A percentile compares a stretch with the other conserved stretches of the same genome.
These are phyloP conservation scores for Monosporascus sp. DNA, from an alignment of 2,329 filamentous ascomycete genomes.

Conservation along the genomic window DNA sequence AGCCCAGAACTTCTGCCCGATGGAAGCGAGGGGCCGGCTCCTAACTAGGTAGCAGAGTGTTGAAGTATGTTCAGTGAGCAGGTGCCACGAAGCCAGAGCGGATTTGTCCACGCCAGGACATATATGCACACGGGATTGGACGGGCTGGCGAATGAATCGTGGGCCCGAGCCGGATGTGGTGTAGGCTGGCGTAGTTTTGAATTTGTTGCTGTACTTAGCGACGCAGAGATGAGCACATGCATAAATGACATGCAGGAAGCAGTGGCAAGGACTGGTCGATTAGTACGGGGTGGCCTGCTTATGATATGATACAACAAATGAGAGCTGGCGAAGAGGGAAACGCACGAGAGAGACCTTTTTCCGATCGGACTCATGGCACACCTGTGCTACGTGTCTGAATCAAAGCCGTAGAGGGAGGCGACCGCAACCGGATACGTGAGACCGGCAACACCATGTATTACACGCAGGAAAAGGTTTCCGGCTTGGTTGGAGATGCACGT, in stretches of 20 bases:
- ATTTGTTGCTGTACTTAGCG: conserved; percentile 5
- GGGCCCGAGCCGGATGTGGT: conserved; percentile 21
- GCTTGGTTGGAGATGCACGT: no score
- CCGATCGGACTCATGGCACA: neutral
- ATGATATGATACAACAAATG: neutral
- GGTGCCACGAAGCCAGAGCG: neutral
- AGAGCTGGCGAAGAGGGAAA: neutral
- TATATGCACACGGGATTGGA: conserved; percentile 23
- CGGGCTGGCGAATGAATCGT: conserved; percentile 8
- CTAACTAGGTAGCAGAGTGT: neutral
- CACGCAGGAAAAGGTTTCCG: neutral
- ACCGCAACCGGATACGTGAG: neutral
- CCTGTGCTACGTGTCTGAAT: neutral
- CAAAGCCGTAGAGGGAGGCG: neutral
- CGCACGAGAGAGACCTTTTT: neutral
- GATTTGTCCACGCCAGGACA: no score
- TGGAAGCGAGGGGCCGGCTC: neutral
- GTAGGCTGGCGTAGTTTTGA: conserved; percentile 12
- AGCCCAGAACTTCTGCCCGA: no score
- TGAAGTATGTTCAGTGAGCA: conserved; percentile 6
- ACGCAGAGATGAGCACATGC: conserved; percentile 22
- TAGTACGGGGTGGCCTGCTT: no score
- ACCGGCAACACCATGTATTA: neutral
- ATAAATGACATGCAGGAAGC: conserved; percentile 25
- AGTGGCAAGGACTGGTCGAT: conserved; percentile 14